Evolutionary conservation across 257 asterid species (phyloP), one percentile per base, ranked within the genome.

Genomic region (Capsicum baccatum): DNA sequence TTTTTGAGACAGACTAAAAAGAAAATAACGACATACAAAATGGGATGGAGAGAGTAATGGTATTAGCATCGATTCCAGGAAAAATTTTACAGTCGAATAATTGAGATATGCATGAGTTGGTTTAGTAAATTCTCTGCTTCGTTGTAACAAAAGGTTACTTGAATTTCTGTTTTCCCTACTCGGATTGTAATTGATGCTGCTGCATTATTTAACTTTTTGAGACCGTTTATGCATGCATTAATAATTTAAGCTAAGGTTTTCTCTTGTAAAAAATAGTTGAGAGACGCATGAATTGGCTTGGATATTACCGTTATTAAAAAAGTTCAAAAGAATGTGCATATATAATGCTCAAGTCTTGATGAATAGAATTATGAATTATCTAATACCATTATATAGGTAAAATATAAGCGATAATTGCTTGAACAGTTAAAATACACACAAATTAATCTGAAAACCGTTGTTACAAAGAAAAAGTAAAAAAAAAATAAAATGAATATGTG

Each of bases 341-440:
- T 37, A 9, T 11, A 10, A 0, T 12, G 17, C 15, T 17, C 2
- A 47, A 71, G 10, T 71, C 5, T 11, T 47, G 3, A 0, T 71
- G 16, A 4, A 0, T 0, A 71, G 4, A 10, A 12, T 19, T 3
- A 47, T 0, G 4, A 10, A 12, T 19, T 3, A 47, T 1, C 15
- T 0, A 9, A 1, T 3, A n/a, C 0, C 44, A 66, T 14, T 11
- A 0, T 44, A 0, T 10, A 5, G 10, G 2, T 5, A 39, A 71
- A 6, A 47, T 1, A 1, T 19, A 73, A 47, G 6, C 2, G 0
- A 6, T 47, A n/a, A 6, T 0, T 0, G 0, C 2, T 47, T 0
- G 12, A 47, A 71, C n/a, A 44, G 9, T 5, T 17, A 3, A 73
- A 11, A 4, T 73, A 11, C 12, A 1, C 7, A 0, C 0, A 73